Base-by-base conservation (phyloP, 768 basidiomycete genomes). In the Mrakia hoshinonis region DNA sequence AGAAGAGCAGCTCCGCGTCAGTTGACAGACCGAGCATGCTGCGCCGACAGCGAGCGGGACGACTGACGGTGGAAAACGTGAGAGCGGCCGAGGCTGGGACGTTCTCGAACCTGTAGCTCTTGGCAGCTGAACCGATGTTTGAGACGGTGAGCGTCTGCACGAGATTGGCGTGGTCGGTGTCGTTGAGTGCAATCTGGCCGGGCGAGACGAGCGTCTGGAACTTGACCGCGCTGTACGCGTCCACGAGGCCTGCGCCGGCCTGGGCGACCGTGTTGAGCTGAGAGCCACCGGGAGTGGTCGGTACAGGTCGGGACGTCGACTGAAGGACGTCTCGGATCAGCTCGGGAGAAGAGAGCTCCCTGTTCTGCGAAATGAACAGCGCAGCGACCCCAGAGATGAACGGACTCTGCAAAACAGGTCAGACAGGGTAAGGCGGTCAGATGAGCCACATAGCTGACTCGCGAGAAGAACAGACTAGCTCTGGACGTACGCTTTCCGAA, bases 171-270 rank as follows among this genome's bases (percentile, higher is more conserved):
- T 86, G 81, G 7, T 84, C 82, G 4, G 87, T 88, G 76, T 88
- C 87, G 74, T 89, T 89, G 49, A 87, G 78, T 48, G 85, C 74
- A 22, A 88, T 79, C 75, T 87, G 83, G 18, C 83, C 81, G 7
- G 86, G 86, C 4, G 83, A 82, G 31, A 89, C 78, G 49, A 84
- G 75, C 3, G 85, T 84, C 0, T 81, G 82, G 64, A 66, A 72
- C 65, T 84, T 81, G 60, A 88, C 80, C 0, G 87, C 86, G 67
- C 84, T 81, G 77, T 83, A 85, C 12, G 85, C 84, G 72, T 88
- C 81, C 69, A 88, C 80, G 36, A 73, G 60, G 39, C 80, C 80
- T 1, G 76, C 73, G 29, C 80, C 80, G 51, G 75, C 74, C 13
- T 73, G 73, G 61, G 79, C 78, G 51, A 77, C 75, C 31, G 76